Conservation (phyloP, 805 yeast species). For the Candida germanica region DNA sequence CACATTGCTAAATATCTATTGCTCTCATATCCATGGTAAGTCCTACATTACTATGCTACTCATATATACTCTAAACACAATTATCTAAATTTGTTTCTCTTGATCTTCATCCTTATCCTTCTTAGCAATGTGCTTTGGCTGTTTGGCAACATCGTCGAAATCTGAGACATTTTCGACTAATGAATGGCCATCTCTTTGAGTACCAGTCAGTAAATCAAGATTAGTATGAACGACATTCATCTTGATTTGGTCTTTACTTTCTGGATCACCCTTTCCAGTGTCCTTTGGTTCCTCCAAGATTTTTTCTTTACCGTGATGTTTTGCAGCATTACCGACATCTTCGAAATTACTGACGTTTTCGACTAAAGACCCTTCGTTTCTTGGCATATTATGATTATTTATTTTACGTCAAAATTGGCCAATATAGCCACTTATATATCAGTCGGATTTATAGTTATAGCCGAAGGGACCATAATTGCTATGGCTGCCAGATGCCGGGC, state of each 20-base stretch:
- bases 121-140: conserved; percentile 11
- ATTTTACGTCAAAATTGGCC: too few relatives aligned
- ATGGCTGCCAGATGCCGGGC: too few relatives aligned
- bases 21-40: too few relatives aligned
- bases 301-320: conserved; percentile 9
- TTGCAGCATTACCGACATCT: conserved; percentile 12
- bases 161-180: conserved; percentile 10
- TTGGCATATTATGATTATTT: not conserved
- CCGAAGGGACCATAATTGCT: too few relatives aligned
- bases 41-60: not conserved
- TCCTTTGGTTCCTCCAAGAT: conserved; percentile 5
- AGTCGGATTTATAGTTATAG: too few relatives aligned
- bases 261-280: conserved; percentile 3
- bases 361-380: conserved; percentile 5
- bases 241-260: conserved; percentile 3
- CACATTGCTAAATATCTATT: too few relatives aligned
- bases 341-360: conserved; percentile 7
- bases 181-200: conserved; percentile 5
- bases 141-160: conserved; percentile 9
- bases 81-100: too few relatives aligned
- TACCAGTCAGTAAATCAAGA: conserved; percentile 4
- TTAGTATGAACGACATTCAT: conserved; percentile 6
- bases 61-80: not conserved
- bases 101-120: not conserved
- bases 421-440: too few relatives aligned